phyloP scores from a whole-genome alignment of 2,329 filamentous ascomycete genomes.

The Claviceps cyperi region DNA sequence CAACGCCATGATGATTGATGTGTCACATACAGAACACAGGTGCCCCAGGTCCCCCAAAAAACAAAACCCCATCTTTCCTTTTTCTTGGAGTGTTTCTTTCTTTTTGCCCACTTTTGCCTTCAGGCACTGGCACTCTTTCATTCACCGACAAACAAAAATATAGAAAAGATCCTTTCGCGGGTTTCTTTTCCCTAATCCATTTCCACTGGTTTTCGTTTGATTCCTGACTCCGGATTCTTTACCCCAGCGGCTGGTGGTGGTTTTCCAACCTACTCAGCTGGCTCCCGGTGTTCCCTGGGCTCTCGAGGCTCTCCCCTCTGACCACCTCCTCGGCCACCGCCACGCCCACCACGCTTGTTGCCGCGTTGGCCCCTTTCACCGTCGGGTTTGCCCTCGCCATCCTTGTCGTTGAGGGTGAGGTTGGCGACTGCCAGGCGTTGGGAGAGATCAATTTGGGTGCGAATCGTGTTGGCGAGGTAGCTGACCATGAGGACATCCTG shows the following conservation, averaged over 20 bases:
- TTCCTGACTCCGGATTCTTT: background rate
- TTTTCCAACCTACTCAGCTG: constrained; percentile 17
- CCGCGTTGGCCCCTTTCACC: constrained; percentile 32
- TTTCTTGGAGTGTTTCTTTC: background rate
- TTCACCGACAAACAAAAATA: too few species aligned
- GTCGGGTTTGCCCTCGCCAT: constrained; percentile 32
- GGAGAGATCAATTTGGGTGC: constrained; percentile 95
- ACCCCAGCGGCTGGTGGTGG: too few species aligned
- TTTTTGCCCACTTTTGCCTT: background rate
- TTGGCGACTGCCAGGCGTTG: constrained; percentile 80
- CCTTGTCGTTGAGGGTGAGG: constrained; percentile 37
- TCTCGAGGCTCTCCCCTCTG: constrained; percentile 37
- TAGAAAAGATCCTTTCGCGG: too few species aligned
- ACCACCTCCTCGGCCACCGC: constrained; percentile 34
- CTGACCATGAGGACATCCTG: constrained; percentile 97
- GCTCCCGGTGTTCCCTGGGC: constrained; percentile 21
- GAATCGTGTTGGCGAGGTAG: constrained; percentile 96
- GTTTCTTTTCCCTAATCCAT: too few species aligned
- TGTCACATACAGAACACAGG: constrained; percentile 19
- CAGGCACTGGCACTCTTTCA: too few species aligned
- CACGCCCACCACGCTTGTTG: constrained; percentile 36
- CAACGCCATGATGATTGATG: constrained; percentile 25
- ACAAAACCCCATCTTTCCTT: constrained; percentile 7
- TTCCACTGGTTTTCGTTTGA: constrained; percentile 2
- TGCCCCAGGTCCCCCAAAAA: constrained; percentile 11